Percentiles rank a stretch among this genome's conserved stretches.
Conservation (phyloP, 306 rosid genomes). For the Morella rubra region DNA sequence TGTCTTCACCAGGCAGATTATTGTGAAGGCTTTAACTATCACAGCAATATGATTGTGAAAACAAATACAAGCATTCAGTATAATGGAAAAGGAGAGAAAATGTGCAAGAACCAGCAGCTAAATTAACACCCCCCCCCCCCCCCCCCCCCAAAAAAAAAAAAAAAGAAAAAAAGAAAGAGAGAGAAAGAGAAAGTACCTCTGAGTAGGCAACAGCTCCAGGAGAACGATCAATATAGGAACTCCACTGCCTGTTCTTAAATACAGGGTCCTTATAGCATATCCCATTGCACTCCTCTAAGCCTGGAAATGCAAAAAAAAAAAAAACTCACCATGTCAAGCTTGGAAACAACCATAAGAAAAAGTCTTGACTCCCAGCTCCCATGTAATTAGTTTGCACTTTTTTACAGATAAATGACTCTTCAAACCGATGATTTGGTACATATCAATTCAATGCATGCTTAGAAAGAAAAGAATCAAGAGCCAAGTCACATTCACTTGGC, state of each 20-base stretch:
- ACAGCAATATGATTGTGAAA: not conserved
- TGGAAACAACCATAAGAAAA: not conserved
- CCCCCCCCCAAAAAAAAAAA: no score
- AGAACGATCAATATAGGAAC: conserved; percentile 92
- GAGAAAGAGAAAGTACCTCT: conserved; percentile 43
- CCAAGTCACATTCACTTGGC: not conserved
- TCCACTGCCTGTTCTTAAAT: conserved; percentile 84
- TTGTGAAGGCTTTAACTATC: no score
- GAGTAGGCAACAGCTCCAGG: conserved; percentile 80
- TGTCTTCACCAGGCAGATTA: no score
- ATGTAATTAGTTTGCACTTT: not conserved
- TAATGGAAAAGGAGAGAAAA: no score
- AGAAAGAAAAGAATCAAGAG: not conserved
- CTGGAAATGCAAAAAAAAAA: conserved; percentile 32
- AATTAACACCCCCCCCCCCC: no score
- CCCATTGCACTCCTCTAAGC: conserved; percentile 56
- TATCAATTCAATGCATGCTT: not conserved
- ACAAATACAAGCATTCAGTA: no score
- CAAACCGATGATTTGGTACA: not conserved
- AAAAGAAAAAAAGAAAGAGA: no score
- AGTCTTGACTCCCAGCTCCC: not conserved
- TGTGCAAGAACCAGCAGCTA: conserved; percentile 36
- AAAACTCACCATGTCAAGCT: conserved; percentile 3
- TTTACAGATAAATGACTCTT: not conserved
- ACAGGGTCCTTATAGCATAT: conserved; percentile 96